Evolutionary conservation across 768 basidiomycete genomes (phyloP).

Genomic region (Hygrophoropsis aurantiaca): DNA sequence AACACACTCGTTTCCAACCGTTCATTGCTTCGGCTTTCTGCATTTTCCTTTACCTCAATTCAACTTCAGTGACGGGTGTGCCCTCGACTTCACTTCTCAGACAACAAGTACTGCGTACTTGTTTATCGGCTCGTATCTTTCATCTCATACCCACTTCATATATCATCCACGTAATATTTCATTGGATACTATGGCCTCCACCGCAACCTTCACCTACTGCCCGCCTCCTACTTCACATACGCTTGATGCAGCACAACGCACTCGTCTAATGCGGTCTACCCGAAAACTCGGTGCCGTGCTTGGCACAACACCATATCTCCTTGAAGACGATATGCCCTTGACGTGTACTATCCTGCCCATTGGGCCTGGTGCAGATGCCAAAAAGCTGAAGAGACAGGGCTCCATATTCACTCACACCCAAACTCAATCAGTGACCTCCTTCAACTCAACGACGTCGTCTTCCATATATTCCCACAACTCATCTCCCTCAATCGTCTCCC

Average conservation of each 20-base stretch:
- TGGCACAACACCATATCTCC: slow-evolving; percentile 34
- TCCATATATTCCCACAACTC: slow-evolving; percentile 13
- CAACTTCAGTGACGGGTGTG: too few relatives aligned
- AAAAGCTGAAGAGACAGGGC: slow-evolving; percentile 28
- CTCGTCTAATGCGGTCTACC: slow-evolving; percentile 36
- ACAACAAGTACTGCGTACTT: slow-evolving; percentile 14
- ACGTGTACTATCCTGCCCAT: slow-evolving; percentile 16
- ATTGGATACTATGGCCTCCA: slow-evolving; percentile 18
- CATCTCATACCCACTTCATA: neutral
- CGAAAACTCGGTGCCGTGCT: slow-evolving; percentile 36
- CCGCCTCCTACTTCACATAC: slow-evolving; percentile 36
- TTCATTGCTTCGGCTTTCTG: slow-evolving; percentile 5
- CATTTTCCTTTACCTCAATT: neutral
- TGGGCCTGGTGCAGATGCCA: slow-evolving; percentile 13
- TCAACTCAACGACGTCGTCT: slow-evolving; percentile 9
- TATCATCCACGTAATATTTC: neutral
- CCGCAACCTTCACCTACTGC: slow-evolving; percentile 9
- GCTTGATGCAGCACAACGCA: slow-evolving; percentile 30
- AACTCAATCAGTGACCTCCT: slow-evolving; percentile 18
- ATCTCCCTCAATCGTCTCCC: slow-evolving; percentile 16
- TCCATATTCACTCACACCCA: slow-evolving; percentile 28
- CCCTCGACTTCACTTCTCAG: neutral
- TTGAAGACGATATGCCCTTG: slow-evolving; percentile 26
- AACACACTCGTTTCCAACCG: neutral
- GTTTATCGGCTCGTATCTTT: slow-evolving; percentile 3